Evolutionary conservation across 495 filamentous ascomycete species (phyloP), one percentile per base, ranked within the genome.

Genomic region (Penicillium samsonianum): DNA sequence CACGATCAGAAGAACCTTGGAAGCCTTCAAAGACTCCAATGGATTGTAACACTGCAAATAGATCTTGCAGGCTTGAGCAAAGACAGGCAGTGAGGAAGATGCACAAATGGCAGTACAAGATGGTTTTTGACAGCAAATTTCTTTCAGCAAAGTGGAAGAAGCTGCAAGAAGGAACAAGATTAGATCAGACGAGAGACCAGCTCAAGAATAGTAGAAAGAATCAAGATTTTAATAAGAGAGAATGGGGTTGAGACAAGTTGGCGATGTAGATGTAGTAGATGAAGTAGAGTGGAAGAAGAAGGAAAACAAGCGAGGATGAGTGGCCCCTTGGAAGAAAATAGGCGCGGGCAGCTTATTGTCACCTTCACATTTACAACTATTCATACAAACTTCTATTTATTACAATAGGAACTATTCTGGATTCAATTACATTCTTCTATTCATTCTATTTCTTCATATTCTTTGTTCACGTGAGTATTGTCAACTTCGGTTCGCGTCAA

Each of bases 151-250:
- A 33, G 30, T 9, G 9, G 28, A 30, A 30, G 28, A 22, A 42
- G 26, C 4, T 30, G 44, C 4, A 19, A 6, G 25, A 23, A 12
- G 12, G 25, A 53, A 31, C 38, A 31, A 31, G 47, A 42, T 33
- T 43, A 28, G n/a, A 42, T 31, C 37, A 41, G 25, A 43, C 17
- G 10, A 43, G 50, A 53, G 50, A 53, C 38, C 50, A 43, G 50
- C 50, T 53, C 50, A 43, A 19, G 11, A 22, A 30, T 53, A 28
- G 16, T 22, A 41, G 33, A 51, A 10, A 48, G n/a, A 20, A 14
- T 26, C 8, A 30, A 30, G 44, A 20, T 28, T 31, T 38, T 17
- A 38, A 4, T 14, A 38, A 8, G 35, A 38, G n/a, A 17, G 5
- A n/a, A 37, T n/a, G 5, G 16, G 35, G 23, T 25, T 25, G 23